Percentiles rank a stretch among this genome's conserved stretches.
Conservation (phyloP, 2,329 filamentous ascomycete genomes). For the Penicillium sp. region DNA sequence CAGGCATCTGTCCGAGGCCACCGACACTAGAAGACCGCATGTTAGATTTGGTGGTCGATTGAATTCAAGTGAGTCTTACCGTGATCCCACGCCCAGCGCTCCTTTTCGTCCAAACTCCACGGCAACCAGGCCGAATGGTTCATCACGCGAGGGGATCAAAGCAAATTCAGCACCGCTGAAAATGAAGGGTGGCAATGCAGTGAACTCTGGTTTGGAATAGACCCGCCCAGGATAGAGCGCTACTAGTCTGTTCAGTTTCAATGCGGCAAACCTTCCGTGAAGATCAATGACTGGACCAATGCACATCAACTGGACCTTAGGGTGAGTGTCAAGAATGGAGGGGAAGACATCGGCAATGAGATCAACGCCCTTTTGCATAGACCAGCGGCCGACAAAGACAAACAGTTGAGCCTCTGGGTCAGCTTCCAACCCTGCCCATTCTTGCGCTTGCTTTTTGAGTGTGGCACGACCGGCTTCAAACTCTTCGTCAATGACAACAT, state of each 20-base stretch:
- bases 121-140: constrained; percentile 68
- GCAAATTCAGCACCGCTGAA: constrained; percentile 69
- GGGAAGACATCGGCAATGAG: constrained; percentile 69
- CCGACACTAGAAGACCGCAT: constrained; percentile 50
- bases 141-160: constrained; percentile 67
- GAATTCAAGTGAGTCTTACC: background rate
- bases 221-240: constrained; percentile 65
- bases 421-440: constrained; percentile 65
- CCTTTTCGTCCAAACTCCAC: constrained; percentile 70
- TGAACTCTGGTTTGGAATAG: constrained; percentile 68
- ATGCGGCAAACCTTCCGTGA: constrained; percentile 66
- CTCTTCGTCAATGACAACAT: constrained; percentile 54
- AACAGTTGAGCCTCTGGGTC: constrained; percentile 65
- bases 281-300: constrained; percentile 69
- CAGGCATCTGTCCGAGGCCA: constrained; percentile 68
- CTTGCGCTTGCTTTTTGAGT: constrained; percentile 62
- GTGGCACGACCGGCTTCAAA: constrained; percentile 57
- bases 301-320: constrained; percentile 63
- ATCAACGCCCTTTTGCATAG: constrained; percentile 68
- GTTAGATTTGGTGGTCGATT: background rate
- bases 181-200: constrained; percentile 64
- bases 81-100: constrained; percentile 65
- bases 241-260: constrained; percentile 66
- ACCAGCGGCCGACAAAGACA: constrained; percentile 70
- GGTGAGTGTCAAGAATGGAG: constrained; percentile 60